Percentiles rank a stretch among this genome's conserved stretches.
Evolutionary conservation across 345 rosid species (phyloP).

Genomic region (Syzygium grande): DNA sequence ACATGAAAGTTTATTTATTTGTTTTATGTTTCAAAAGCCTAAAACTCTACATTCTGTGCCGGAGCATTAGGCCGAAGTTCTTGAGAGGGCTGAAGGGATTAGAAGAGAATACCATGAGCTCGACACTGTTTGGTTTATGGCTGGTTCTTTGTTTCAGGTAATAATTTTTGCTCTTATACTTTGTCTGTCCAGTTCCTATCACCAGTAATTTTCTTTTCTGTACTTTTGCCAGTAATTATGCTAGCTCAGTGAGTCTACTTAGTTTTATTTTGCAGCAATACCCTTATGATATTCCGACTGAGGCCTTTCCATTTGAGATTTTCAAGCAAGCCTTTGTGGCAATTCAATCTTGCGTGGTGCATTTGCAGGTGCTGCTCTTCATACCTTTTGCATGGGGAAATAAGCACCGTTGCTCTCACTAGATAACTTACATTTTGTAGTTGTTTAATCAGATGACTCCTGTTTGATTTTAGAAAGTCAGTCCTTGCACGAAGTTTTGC

Average conservation of each 20-base stretch:
- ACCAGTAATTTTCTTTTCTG: background rate
- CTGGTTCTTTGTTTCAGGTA: conserved; percentile 98
- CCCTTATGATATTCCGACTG: conserved; percentile 94
- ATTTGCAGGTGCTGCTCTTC: conserved; percentile 54
- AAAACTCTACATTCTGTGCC: conserved; percentile 7
- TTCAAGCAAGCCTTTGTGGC: conserved; percentile 97
- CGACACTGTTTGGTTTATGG: conserved; percentile 99
- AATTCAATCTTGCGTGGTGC: conserved; percentile 96
- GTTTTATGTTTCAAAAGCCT: conserved; percentile 1
- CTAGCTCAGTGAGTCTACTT: background rate
- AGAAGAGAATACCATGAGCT: conserved; percentile 91
- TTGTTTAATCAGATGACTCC: background rate
- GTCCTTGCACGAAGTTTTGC: conserved; percentile 96
- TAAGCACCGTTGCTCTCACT: background rate
- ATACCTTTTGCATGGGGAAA: background rate
- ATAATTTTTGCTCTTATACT: background rate
- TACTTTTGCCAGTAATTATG: background rate
- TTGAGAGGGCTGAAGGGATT: conserved; percentile 85
- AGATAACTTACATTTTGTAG: background rate
- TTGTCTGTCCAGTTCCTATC: background rate
- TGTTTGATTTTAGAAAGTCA: conserved; percentile 64
- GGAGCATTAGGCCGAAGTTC: conserved; percentile 65
- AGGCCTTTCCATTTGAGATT: conserved; percentile 86
- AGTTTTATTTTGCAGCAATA: conserved; percentile 67
- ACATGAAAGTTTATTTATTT: background rate